phyloP scores from a whole-genome alignment of 2,329 filamentous ascomycete genomes.

The Sporothrix euskadiensis region DNA sequence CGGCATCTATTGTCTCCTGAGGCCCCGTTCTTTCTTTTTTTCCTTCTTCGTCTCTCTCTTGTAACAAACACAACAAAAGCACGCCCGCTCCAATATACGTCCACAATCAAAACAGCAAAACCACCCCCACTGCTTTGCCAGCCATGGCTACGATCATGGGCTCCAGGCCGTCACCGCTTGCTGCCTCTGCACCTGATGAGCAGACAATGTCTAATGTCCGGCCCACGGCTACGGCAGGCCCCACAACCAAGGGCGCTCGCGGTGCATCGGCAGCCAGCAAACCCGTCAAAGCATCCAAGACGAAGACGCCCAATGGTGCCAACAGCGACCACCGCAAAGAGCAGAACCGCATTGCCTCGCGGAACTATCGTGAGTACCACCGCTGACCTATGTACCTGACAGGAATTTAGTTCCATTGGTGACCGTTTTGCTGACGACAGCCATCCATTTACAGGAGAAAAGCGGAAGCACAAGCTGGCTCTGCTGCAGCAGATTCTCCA shows the following conservation, averaged over 20 bases:
- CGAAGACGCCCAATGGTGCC: conserved; percentile 28
- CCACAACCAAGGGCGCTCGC: neutral
- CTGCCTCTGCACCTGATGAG: neutral
- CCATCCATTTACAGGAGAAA: conserved; percentile 41
- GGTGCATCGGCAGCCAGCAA: neutral
- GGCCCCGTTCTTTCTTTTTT: neutral
- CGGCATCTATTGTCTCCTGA: neutral
- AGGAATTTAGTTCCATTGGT: neutral
- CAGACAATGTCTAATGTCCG: neutral
- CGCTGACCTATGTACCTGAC: neutral
- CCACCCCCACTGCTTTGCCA: neutral
- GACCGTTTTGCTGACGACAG: conserved; percentile 29
- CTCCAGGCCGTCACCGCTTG: neutral
- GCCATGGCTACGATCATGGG: conserved; percentile 11
- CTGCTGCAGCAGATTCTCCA: conserved; percentile 44
- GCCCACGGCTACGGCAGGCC: neutral
- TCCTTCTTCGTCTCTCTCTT: neutral
- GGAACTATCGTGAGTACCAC: conserved; percentile 33
- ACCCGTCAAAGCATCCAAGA: conserved; percentile 18
- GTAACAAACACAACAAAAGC: neutral
- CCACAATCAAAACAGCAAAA: neutral
- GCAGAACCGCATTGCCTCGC: conserved; percentile 36
- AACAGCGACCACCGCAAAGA: conserved; percentile 35
- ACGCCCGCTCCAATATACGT: neutral
- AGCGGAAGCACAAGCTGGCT: conserved; percentile 47